Conservation (phyloP, 345 rosid genomes). For the Cardamine chenopodiifolia region DNA sequence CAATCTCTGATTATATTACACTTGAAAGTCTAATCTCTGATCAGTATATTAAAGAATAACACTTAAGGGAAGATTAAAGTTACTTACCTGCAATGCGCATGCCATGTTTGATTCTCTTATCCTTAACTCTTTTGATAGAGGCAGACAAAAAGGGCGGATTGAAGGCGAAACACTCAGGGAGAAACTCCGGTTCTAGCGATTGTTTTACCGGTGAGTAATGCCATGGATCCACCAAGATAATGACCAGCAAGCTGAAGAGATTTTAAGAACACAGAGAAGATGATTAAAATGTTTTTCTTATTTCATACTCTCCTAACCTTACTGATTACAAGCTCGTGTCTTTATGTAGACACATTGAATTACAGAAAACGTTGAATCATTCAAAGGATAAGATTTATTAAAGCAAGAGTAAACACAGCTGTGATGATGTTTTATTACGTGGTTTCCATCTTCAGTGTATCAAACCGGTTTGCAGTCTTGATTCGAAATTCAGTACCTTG, state of each 20-base stretch:
- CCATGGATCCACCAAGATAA: constrained; percentile 89
- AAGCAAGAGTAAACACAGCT: no score
- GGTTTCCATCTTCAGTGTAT: no score
- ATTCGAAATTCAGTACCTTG: no score
- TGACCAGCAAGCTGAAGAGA: constrained; percentile 98
- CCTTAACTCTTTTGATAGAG: constrained; percentile 71
- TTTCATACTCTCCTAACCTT: no score
- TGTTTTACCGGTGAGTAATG: constrained; percentile 74
- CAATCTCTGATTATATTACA: background rate
- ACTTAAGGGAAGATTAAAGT: constrained; percentile 30
- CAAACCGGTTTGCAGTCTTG: no score
- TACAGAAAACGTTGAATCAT: no score
- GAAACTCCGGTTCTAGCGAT: constrained; percentile 62
- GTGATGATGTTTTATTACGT: no score
- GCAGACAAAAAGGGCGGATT: constrained; percentile 86
- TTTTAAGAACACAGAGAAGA: no score
- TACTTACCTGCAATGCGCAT: constrained; percentile 63
- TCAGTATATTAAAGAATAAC: background rate
- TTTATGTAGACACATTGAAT: no score
- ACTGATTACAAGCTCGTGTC: no score
- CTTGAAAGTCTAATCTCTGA: background rate
- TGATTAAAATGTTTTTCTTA: no score
- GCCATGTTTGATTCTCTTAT: constrained; percentile 65
- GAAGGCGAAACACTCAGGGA: constrained; percentile 66
- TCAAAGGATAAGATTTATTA: no score